These are phyloP conservation scores for Vaccinium vitisidaea DNA, from an alignment of 148 eudicot genomes.

Conservation along the genomic window DNA sequence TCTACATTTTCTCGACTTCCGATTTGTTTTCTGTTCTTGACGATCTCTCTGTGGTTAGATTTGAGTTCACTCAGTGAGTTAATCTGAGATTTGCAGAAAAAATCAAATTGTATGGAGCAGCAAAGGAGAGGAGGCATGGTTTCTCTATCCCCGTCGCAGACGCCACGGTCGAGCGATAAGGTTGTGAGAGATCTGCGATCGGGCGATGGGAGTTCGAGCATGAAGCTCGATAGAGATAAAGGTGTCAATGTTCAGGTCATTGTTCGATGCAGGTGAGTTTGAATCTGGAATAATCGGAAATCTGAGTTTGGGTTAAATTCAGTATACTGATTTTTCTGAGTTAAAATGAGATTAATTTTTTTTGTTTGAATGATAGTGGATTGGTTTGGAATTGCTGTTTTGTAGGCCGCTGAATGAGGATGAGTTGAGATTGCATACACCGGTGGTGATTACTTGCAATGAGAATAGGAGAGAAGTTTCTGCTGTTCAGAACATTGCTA, in stretches of 20 bases:
- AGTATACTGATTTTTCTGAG: background rate
- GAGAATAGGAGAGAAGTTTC: constrained; percentile 86
- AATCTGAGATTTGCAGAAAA: constrained; percentile 20
- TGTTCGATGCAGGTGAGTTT: constrained; percentile 87
- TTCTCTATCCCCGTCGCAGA: constrained; percentile 64
- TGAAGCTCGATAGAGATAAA: constrained; percentile 67
- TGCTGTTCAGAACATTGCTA: constrained; percentile 87
- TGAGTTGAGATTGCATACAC: constrained; percentile 72
- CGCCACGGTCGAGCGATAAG: constrained; percentile 84
- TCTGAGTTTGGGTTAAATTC: constrained; percentile 7
- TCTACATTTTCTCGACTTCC: background rate
- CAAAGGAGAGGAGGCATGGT: constrained; percentile 56
- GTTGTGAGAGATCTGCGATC: constrained; percentile 74
- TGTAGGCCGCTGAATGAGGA: constrained; percentile 87
- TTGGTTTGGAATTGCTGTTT: constrained; percentile 10
- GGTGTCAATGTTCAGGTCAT: constrained; percentile 95
- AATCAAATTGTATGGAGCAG: constrained; percentile 26
- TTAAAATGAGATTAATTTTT: constrained; percentile 1
- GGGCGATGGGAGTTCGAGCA: constrained; percentile 49
- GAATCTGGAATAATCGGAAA: constrained; percentile 13
- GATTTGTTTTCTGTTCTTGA: constrained; percentile 12
- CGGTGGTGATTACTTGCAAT: constrained; percentile 75
- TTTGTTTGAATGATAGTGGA: background rate
- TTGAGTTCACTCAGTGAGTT: constrained; percentile 7
- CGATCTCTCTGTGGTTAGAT: constrained; percentile 12